A percentile compares a stretch with the other conserved stretches of the same genome.
phyloP scores from a whole-genome alignment of 148 eudicot genomes.

The Selenicereus undatus region DNA sequence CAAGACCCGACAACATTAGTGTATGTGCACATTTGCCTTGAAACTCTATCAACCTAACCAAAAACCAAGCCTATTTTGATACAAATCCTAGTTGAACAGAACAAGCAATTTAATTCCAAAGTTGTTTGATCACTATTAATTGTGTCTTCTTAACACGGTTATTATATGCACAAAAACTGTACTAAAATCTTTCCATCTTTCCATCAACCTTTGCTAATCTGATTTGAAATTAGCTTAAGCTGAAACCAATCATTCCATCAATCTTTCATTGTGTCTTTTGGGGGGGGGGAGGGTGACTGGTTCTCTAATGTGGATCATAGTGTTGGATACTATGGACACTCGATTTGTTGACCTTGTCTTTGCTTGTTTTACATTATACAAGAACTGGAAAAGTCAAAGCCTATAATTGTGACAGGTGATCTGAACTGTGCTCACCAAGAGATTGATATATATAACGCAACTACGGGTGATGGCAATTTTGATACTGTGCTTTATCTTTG shows the following conservation, averaged over 20 bases:
- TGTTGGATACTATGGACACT: not conserved
- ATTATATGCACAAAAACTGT: not conserved
- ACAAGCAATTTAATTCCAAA: not conserved
- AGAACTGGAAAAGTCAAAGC: too few species aligned
- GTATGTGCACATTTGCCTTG: not conserved
- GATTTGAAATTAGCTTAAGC: not conserved
- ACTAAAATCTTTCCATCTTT: too few species aligned
- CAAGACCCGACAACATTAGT: not conserved
- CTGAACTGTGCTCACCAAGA: slow-evolving; percentile 95
- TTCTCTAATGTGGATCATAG: not conserved
- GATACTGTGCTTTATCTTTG: not conserved
- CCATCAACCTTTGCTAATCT: not conserved
- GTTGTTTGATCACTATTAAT: not conserved
- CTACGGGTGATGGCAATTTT: slow-evolving; percentile 44
- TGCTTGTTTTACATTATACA: slow-evolving; percentile 32
- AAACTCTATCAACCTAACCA: not conserved
- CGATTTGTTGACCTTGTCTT: not conserved
- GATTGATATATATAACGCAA: slow-evolving; percentile 90
- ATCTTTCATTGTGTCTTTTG: too few species aligned
- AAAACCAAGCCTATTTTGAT: not conserved
- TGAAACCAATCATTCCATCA: not conserved
- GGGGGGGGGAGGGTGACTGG: too few species aligned
- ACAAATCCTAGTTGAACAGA: not conserved
- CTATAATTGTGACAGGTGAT: slow-evolving; percentile 93
- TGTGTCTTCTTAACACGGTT: not conserved